Percentiles rank a stretch among this genome's conserved stretches.
These are phyloP conservation scores for Fusarium agapanthi DNA, from an alignment of 2,329 filamentous ascomycete genomes.

Conservation along the genomic window DNA sequence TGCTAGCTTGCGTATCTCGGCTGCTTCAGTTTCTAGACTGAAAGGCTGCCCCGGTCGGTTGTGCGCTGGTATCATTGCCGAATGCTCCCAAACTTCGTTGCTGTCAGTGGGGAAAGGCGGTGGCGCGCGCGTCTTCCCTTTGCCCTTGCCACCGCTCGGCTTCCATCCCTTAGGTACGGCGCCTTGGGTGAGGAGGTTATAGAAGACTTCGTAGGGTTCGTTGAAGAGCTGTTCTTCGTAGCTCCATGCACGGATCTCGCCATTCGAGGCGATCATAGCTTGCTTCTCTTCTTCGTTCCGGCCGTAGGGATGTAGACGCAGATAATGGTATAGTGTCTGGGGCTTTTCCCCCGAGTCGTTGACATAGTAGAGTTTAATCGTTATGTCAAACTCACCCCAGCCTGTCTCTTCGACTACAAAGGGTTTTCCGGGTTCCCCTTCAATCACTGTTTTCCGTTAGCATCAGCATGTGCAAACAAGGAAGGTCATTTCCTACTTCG, in stretches of 20 bases:
- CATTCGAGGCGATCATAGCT: constrained; percentile 64
- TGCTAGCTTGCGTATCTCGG: constrained; percentile 67
- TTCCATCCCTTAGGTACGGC: constrained; percentile 62
- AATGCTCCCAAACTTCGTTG: constrained; percentile 69
- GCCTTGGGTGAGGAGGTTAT: constrained; percentile 82
- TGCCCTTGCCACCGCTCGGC: constrained; percentile 62
- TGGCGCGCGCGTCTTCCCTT: constrained; percentile 54
- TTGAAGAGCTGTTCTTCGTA: constrained; percentile 98
- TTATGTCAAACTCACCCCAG: constrained; percentile 98
- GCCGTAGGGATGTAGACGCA: constrained; percentile 91
- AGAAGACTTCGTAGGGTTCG: constrained; percentile 93
- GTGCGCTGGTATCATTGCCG: constrained; percentile 76
- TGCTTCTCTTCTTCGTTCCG: constrained; percentile 78
- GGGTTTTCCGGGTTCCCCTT: constrained; percentile 71
- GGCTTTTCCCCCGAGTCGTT: constrained; percentile 91
- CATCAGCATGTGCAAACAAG: background rate
- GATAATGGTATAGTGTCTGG: constrained; percentile 91
- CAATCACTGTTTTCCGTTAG: constrained; percentile 63
- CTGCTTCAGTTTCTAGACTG: constrained; percentile 73
- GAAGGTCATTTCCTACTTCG: constrained; percentile 65
- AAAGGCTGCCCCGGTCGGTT: constrained; percentile 76
- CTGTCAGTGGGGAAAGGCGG: constrained; percentile 50
- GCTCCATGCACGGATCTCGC: constrained; percentile 77
- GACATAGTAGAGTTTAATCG: constrained; percentile 93
- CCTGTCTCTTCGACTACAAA: constrained; percentile 93